A percentile compares a stretch with the other conserved stretches of the same genome.
phyloP scores from a whole-genome alignment of 202 grass and related monocot species.

The Carex arenaria region DNA sequence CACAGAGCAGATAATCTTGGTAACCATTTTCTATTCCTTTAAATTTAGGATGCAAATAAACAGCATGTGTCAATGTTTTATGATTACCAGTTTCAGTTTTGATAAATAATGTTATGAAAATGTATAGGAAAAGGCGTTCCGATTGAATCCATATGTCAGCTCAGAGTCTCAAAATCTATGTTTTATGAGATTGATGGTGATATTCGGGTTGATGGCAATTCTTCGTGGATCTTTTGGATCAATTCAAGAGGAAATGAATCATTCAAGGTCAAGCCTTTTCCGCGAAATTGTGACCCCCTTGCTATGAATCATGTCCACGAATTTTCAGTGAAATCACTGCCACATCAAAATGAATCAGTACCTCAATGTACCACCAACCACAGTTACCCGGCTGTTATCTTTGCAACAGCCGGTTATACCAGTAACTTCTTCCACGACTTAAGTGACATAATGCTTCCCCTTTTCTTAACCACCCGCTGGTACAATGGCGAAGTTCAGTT shows the following conservation, averaged over 20 bases:
- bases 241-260: constrained; percentile 15
- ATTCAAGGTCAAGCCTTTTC: constrained; percentile 50
- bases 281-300: constrained; percentile 52
- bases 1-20: constrained; percentile 14
- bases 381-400: constrained; percentile 55
- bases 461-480: constrained; percentile 51
- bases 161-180: constrained; percentile 18
- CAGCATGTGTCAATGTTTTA: background rate
- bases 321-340: constrained; percentile 40
- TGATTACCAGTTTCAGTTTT: background rate
- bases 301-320: constrained; percentile 50
- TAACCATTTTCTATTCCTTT: background rate
- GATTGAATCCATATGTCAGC: background rate
- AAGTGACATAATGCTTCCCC: constrained; percentile 62
- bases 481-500: constrained; percentile 61
- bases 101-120: background rate
- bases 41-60: background rate
- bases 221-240: constrained; percentile 44
- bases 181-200: constrained; percentile 57
- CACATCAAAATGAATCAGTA: background rate
- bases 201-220: constrained; percentile 51
- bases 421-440: constrained; percentile 76
- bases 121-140: background rate
- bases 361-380: constrained; percentile 56
- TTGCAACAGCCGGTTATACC: constrained; percentile 55